Percentiles rank a stretch among this genome's conserved stretches.
phyloP scores from a whole-genome alignment of 345 rosid species.

The Moricandia arvensis region DNA sequence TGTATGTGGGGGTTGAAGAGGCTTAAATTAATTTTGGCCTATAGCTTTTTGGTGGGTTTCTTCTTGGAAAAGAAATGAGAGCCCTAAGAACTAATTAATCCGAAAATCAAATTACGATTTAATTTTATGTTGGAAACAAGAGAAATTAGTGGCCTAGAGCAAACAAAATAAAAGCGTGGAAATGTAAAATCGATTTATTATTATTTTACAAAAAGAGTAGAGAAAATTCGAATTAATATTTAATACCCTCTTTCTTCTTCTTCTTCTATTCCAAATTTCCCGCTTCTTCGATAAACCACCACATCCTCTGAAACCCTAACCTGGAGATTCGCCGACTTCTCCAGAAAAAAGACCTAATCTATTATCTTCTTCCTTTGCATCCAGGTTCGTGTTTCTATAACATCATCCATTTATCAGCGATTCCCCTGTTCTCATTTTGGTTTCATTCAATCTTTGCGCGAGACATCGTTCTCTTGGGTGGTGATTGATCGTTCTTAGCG shows the following conservation, averaged over 20 bases:
- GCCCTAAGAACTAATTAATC: not conserved
- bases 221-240: not conserved
- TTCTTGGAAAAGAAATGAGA: slow-evolving; percentile 19
- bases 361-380: not conserved
- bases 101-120: not conserved
- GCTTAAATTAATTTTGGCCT: not conserved
- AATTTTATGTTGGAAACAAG: not conserved
- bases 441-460: not conserved
- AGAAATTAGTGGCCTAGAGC: slow-evolving; percentile 2
- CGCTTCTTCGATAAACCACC: slow-evolving; percentile 15
- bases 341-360: not conserved
- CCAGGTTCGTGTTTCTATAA: slow-evolving; percentile 12
- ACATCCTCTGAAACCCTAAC: slow-evolving; percentile 21
- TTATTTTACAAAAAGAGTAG: not conserved
- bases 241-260: not conserved
- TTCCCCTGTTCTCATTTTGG: not conserved
- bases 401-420: not conserved
- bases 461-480: not conserved
- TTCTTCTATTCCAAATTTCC: slow-evolving; percentile 2
- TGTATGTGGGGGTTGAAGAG: not conserved
- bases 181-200: slow-evolving; percentile 2
- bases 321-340: slow-evolving; percentile 26
- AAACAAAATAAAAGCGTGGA: not conserved
- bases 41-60: not conserved
- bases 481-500: not conserved